Evolutionary conservation across 1,139 yeast genomes (phyloP), one percentile per base, ranked within the genome.

Genomic region (Suhomyces taliae): DNA sequence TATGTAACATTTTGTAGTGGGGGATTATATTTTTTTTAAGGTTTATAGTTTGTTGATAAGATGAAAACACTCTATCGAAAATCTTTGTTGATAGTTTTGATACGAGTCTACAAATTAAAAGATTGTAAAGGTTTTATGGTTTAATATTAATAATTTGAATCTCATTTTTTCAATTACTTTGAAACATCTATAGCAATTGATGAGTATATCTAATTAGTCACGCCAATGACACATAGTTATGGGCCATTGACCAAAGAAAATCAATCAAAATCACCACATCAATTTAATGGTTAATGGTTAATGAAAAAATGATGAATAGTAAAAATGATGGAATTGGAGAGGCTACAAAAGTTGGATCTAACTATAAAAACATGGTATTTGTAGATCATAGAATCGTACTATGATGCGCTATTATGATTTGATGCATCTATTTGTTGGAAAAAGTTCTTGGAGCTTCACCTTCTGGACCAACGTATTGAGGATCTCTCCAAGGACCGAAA

Each of bases 401-500:
- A 29, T 9, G n/a, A 29, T 29, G 9, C 11, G 32, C 32, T 11
- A 19, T 19, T 29, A 29, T 29, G 32, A 9, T 29, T 29, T 29
- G 24, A 29, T 29, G 32, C 32, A 29, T 29, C n/a, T 29, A 29
- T 9, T 9, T 29, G 32, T 29, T 29, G 14, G 31, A 29, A 37
- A 47, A 41, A 14, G 43, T 42, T 65, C 78, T 79, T 61, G 93
- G 93, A 48, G 90, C 90, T 67, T 85, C 90, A 53, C 93, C 93
- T 70, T 87, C 95, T 47, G 91, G 90, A 27, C 95, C 95, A 61
- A 90, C 84, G 69, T 64, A 91, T 69, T 86, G 60, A 26, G 85
- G 75, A 54, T 91, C 95, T 78, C 97, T 88, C 99, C 99, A 93
- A 53, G 99, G 99, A 55, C 99, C 99, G 55, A 85, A 77, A 65